A percentile compares a stretch with the other conserved stretches of the same genome.
Conservation (phyloP, 768 basidiomycete genomes). For the Kwoniella dejecticola region DNA sequence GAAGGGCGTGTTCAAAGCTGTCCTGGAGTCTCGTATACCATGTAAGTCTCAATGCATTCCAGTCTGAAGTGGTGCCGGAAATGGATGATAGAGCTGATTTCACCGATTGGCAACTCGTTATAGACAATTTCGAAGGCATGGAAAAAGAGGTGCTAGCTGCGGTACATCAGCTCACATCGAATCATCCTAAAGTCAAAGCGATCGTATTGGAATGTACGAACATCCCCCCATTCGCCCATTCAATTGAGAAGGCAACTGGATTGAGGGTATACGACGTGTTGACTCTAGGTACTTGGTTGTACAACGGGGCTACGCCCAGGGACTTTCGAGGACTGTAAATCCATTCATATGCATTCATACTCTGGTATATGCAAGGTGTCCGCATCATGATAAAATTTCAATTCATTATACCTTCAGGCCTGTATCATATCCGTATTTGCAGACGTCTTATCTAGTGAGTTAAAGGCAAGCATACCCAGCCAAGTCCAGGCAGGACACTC, state of each 20-base stretch:
- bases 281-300: slow-evolving; percentile 34
- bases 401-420: too few species aligned
- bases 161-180: slow-evolving; percentile 17
- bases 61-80: too few species aligned
- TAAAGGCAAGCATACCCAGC: too few species aligned
- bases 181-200: slow-evolving; percentile 30
- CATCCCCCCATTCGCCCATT: slow-evolving; percentile 35
- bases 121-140: slow-evolving; percentile 43
- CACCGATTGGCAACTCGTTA: too few species aligned
- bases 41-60: too few species aligned
- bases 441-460: too few species aligned
- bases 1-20: slow-evolving; percentile 29
- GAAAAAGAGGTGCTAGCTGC: slow-evolving; percentile 32
- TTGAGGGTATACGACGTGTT: slow-evolving; percentile 30
- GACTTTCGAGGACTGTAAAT: slow-evolving; percentile 8
- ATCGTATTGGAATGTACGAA: slow-evolving; percentile 44
- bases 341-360: too few species aligned
- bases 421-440: too few species aligned
- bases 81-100: too few species aligned
- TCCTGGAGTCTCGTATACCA: slow-evolving; percentile 24
- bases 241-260: slow-evolving; percentile 28
- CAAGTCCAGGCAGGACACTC: too few species aligned
- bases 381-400: too few species aligned
- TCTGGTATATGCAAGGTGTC: too few species aligned
- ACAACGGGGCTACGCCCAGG: slow-evolving; percentile 20